phyloP scores from a whole-genome alignment of 2,329 filamentous ascomycete species.

The Colletotrichum lindemuthianum region DNA sequence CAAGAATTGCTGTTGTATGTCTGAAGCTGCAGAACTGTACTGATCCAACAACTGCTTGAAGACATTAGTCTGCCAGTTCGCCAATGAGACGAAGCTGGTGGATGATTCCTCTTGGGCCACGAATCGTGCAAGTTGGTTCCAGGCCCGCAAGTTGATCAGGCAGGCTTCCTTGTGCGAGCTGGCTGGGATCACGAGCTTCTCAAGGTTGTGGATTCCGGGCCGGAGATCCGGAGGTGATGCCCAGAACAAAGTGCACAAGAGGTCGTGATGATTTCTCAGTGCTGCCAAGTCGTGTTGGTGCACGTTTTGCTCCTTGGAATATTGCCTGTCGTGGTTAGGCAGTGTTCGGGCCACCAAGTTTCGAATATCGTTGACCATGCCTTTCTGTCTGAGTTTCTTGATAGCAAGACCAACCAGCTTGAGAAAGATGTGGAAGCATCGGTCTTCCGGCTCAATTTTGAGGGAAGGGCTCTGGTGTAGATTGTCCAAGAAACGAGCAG shows the following conservation, averaged over 20 bases:
- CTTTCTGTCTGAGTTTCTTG: slow-evolving; percentile 57
- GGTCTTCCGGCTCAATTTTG: slow-evolving; percentile 63
- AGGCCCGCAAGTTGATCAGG: slow-evolving; percentile 70
- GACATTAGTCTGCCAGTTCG: slow-evolving; percentile 63
- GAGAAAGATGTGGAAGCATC: slow-evolving; percentile 74
- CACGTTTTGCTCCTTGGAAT: slow-evolving; percentile 70
- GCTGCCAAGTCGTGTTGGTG: slow-evolving; percentile 70
- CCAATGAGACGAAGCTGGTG: slow-evolving; percentile 58
- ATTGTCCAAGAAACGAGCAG: slow-evolving; percentile 69
- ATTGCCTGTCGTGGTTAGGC: slow-evolving; percentile 73
- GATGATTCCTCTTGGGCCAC: slow-evolving; percentile 56
- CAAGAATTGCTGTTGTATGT: slow-evolving; percentile 66
- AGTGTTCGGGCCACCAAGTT: slow-evolving; percentile 71
- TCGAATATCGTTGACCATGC: slow-evolving; percentile 64
- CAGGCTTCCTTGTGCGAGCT: slow-evolving; percentile 75
- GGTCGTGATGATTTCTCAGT: slow-evolving; percentile 74
- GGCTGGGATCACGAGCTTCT: slow-evolving; percentile 67
- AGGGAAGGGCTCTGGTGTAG: slow-evolving; percentile 59
- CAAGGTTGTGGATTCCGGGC: slow-evolving; percentile 63
- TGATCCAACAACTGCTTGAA: slow-evolving; percentile 68
- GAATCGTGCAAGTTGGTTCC: slow-evolving; percentile 70
- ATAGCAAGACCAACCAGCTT: slow-evolving; percentile 71
- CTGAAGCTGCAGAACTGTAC: slow-evolving; percentile 64
- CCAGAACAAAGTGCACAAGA: slow-evolving; percentile 74
- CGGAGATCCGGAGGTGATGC: slow-evolving; percentile 65